Evolutionary conservation across 2,329 filamentous ascomycete species (phyloP), one percentile per base, ranked within the genome.

Genomic region (Laburnicola sp.): DNA sequence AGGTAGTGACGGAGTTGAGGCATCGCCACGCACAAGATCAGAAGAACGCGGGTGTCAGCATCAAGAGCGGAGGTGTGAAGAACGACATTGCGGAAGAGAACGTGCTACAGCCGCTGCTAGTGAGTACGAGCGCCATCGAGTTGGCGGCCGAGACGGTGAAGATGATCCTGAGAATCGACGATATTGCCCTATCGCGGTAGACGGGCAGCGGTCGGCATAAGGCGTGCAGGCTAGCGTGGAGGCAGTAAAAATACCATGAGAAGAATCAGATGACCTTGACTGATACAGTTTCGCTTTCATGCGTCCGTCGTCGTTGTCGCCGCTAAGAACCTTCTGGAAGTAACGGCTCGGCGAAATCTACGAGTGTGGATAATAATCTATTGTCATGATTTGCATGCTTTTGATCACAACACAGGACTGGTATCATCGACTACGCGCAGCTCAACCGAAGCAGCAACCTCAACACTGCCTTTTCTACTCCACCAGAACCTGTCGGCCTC

Each of bases 111-210:
- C 94, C 94, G 16, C 80, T 99, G 70, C 79, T 99, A 56, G 94
- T 99, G 56, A 96, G 91, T 82, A 99, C 94, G 50, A 97, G 93
- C 74, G 91, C 94, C 23, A 94, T 99, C 66, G 93, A 99, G 80
- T 77, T 99, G 75, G 94, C 94, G 27, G 92, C 93, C 6, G 94
- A 99, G 82, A 99, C 94, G 54, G 94, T 97, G 65, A 99, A 97
- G 85, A 94, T 96, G 91, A 86, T 87, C 70, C 76, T 88, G 69
- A 80, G 85, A 71, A 87, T 87, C 71, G 84, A 86, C 68, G 83
- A 86, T 68, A 85, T 86, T 74, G 82, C 82, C 45, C 70, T 86
- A 65, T 72, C 70, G 26, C 61, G 70, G 57, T 72, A 71, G 53
- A 63, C 36, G 37, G 21, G 26, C 40, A 25, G 22, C 23, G 22